These are phyloP conservation scores for Epichloe glyceriae DNA, from an alignment of 2,329 filamentous ascomycete species.

Conservation along the genomic window DNA sequence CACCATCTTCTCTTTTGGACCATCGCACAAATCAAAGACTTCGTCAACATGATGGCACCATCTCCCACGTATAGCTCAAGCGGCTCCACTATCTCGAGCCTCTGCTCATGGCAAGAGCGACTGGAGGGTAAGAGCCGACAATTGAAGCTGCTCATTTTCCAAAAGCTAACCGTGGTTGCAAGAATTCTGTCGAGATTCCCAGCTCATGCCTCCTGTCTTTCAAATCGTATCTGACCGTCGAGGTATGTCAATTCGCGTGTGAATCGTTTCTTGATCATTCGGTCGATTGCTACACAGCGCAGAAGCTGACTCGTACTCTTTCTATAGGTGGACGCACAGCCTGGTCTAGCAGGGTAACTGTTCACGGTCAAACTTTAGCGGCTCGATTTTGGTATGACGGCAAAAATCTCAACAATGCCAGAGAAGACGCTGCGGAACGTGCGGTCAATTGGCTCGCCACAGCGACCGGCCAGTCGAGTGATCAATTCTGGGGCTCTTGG, in stretches of 20 bases:
- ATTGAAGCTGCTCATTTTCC: not conserved
- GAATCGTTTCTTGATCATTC: not conserved
- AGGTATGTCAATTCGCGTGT: slow-evolving; percentile 33
- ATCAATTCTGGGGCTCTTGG: slow-evolving; percentile 14
- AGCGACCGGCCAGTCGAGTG: slow-evolving; percentile 17
- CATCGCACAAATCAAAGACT: not conserved
- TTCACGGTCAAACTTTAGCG: slow-evolving; percentile 50
- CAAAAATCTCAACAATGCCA: slow-evolving; percentile 73
- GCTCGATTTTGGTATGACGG: slow-evolving; percentile 89
- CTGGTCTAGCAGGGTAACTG: slow-evolving; percentile 72
- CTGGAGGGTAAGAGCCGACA: slow-evolving; percentile 32
- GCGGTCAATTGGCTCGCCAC: slow-evolving; percentile 47
- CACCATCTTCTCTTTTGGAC: not conserved
- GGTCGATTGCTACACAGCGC: not conserved
- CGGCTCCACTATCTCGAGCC: slow-evolving; percentile 11
- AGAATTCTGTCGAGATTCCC: slow-evolving; percentile 46
- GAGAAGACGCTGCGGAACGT: slow-evolving; percentile 81
- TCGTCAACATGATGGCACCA: slow-evolving; percentile 10
- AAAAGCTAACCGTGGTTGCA: slow-evolving; percentile 2
- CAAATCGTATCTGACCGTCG: slow-evolving; percentile 63
- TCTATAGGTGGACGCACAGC: slow-evolving; percentile 69
- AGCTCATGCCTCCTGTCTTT: slow-evolving; percentile 45
- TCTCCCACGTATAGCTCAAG: slow-evolving; percentile 15
- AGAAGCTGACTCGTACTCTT: not conserved
- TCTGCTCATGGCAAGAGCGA: slow-evolving; percentile 39